Evolutionary conservation across 2,329 filamentous ascomycete species (phyloP).

Genomic region (Hymenoscyphus repandus): DNA sequence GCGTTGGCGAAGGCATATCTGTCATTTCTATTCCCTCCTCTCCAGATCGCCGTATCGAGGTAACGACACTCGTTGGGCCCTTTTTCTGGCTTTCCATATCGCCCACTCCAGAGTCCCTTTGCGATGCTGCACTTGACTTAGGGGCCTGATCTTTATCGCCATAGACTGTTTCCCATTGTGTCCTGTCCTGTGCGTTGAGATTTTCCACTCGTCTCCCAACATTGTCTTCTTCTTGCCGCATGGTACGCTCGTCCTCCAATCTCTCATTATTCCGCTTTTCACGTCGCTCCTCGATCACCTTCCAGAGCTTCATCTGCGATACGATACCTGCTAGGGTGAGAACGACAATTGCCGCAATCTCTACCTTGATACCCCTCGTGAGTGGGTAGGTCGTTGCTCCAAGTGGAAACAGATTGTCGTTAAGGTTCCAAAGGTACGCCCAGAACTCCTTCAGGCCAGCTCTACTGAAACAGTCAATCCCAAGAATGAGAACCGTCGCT

Average conservation of each 20-base stretch:
- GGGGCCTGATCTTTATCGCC: slow-evolving; percentile 47
- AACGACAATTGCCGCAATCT: slow-evolving; percentile 72
- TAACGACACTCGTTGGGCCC: slow-evolving; percentile 20
- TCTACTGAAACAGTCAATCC: slow-evolving; percentile 83
- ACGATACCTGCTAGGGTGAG: slow-evolving; percentile 70
- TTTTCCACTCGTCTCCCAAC: slow-evolving; percentile 63
- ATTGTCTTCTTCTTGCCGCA: slow-evolving; percentile 62
- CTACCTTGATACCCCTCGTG: slow-evolving; percentile 79
- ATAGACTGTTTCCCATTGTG: slow-evolving; percentile 74
- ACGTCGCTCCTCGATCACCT: slow-evolving; percentile 62
- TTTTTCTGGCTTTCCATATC: slow-evolving; percentile 45
- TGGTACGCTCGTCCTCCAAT: slow-evolving; percentile 46
- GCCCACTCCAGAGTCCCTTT: slow-evolving; percentile 29
- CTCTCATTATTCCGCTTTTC: slow-evolving; percentile 46
- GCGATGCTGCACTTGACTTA: slow-evolving; percentile 19
- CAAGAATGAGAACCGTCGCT: slow-evolving; percentile 71
- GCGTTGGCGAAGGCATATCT: slow-evolving; percentile 34
- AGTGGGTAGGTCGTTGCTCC: slow-evolving; percentile 75
- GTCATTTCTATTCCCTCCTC: slow-evolving; percentile 51
- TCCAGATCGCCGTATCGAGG: slow-evolving; percentile 32
- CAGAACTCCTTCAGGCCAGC: slow-evolving; percentile 96
- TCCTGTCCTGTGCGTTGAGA: slow-evolving; percentile 54
- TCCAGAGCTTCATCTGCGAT: slow-evolving; percentile 84
- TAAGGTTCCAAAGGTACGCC: slow-evolving; percentile 85
- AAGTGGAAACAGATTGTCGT: slow-evolving; percentile 73